Base-by-base conservation (phyloP, 345 rosid genomes). In the Aquilaria yunnanensis region DNA sequence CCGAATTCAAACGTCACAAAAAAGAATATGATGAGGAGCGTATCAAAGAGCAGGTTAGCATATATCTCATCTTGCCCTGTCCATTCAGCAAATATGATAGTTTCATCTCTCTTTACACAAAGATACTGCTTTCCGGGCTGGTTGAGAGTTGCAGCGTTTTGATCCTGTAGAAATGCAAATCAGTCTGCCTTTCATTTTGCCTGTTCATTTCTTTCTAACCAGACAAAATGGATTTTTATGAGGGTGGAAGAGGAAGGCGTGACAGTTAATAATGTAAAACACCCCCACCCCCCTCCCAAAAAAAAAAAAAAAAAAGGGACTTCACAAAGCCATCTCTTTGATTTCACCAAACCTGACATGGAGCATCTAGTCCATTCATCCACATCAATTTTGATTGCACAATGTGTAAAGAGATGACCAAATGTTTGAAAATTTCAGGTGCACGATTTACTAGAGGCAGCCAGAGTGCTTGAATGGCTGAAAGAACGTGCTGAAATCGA, bases 391-490 rank as follows among this genome's bases (percentile, higher is more conserved):
- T 47, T 14, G 14, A 62, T 30, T 50, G 47, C 65, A 53, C 10
- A 13, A 34, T 47, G 34, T 34, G 34, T 47, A 46, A 10, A 34
- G 16, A 47, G 12, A 8, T 64, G 12, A 57, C 32, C 12, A 5
- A 60, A 62, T 29, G 14, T 70, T 50, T 37, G 43, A 3, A 5
- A 37, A 37, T 37, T 48, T 51, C 70, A 89, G 97, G 98, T 93
- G 61, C 92, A 84, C 85, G 98, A 93, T 57, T 70, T 90, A 57
- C 75, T 93, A 32, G 97, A 93, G 73, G 98, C 96, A 67, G 97
- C 97, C 43, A 90, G 86, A 76, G 97, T 93, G 80, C 92, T 93
- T 52, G 97, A 90, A 67, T 93, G 98, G 97, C 72, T 93, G 72
- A 86, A 78, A 83, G 89, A 83, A 74, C 83, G 66, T 57, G 87